Base-by-base conservation (phyloP, 2,329 filamentous ascomycete genomes). In the Zasmidium angulare region DNA sequence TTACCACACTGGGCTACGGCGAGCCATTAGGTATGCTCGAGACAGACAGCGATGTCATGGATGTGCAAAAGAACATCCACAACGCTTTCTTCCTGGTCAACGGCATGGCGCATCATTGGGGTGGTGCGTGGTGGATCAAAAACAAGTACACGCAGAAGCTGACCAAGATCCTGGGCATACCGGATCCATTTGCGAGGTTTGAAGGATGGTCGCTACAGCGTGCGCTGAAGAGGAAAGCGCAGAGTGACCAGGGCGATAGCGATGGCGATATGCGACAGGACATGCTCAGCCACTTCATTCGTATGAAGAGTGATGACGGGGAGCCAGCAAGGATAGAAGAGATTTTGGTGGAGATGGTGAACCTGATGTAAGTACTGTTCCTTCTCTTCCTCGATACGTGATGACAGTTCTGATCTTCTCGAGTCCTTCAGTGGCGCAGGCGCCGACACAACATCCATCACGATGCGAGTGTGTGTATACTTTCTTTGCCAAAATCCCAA, bases 1-100 rank as follows among this genome's bases (percentile, higher is more conserved):
- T 91, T 61, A 88, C 88, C 3, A 54, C 48, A 14, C 58, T 67
- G 3, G 63, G 58, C 1, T 63, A 58, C 26, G 89, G 65, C n/a
- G 56, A 54, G 19, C 55, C 56, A 7, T 48, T 67, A 17, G 66
- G 66, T 11, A 57, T 58, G 21, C 53, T 66, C 1, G 59, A 62
- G 21, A 53, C 55, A 6, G 65, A 57, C 21, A 49, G 36, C 7
- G 58, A 59, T 43, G 46, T 56, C 46, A 55, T 59, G 26, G 55
- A 51, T 14, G 43, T 67, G 7, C 23, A 53, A 11, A 50, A 54
- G 12, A 58, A 29, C 12, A 53, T 61, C 7, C 50, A 57, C 22
- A 19, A 53, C 6, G 53, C 46, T 22, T 56, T 59, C 56, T 52
- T 20, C 21, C 14, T 56, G n/a, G 57, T 49, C 46, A 47, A 56